Base-by-base conservation (phyloP, 192 early-diverging fungal species). In the Podila epigama region DNA sequence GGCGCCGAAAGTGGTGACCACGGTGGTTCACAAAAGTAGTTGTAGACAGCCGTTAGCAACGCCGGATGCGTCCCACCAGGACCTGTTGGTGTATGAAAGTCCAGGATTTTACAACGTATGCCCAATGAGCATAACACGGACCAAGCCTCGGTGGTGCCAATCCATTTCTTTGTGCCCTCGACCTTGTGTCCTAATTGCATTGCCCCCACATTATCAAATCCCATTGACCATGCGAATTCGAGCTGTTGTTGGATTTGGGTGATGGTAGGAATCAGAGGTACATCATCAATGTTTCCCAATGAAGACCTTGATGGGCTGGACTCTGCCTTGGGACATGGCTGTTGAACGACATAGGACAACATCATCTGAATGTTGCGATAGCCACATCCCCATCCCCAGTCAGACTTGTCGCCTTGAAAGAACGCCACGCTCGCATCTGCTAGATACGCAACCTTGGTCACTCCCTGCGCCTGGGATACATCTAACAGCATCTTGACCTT, bases 361-460 rank as follows among this genome's bases (percentile, higher is more conserved):
- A 91, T 67, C 86, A 89, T 91, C 59, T 91, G 90, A 31, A 83
- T 82, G 67, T 91, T 93, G 15, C 90, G 82, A 59, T 93, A 91
- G 3, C 90, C 92, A 51, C 92, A 93, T 4, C 85, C 90, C 90
- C 89, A 93, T 5, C 86, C 86, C 15, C 82, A 69, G 63, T 91
- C 89, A 3, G 66, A 25, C 18, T 55, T 63, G 34, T 77, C 73
- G 59, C 73, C 51, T 22, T 68, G 66, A 31, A 28, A 63, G 39
- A 64, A 68, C 10, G 51, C 15, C 6, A 64, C 51, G 11, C 65
- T 68, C 1, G 66, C 44, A 32, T 77, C 73, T 1, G 73, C 73
- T 2, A 77, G 55, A 37, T 68, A 77, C 1, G 73, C 73, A n/a
- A 50, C 41, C 31, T 48, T 58, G 13, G 73, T 77, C 27, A 68